These are phyloP conservation scores for Gloeophyllum trabeum DNA, from an alignment of 768 basidiomycete genomes.

Conservation along the genomic window DNA sequence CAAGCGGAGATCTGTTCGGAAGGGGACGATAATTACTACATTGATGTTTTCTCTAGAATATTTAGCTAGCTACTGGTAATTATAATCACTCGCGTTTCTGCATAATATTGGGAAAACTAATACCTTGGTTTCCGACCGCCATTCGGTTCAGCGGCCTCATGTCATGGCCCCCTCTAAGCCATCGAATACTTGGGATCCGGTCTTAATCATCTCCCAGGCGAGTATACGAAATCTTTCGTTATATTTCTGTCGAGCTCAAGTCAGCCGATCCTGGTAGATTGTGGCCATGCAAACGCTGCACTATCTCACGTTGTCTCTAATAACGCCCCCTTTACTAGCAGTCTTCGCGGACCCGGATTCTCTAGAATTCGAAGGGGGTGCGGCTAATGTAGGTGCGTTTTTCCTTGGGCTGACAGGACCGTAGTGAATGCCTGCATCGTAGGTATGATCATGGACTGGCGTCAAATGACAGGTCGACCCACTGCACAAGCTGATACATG, in stretches of 20 bases:
- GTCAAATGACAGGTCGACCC: slow-evolving; percentile 82
- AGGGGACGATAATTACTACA: no score
- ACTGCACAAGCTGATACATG: slow-evolving; percentile 60
- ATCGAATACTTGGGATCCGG: slow-evolving; percentile 72
- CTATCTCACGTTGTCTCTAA: slow-evolving; percentile 78
- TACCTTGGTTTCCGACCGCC: no score
- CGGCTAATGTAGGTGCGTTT: slow-evolving; percentile 63
- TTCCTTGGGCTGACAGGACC: not conserved
- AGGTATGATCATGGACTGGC: slow-evolving; percentile 97
- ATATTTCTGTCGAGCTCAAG: no score
- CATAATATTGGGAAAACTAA: no score
- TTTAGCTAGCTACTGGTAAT: no score
- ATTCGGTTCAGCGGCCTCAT: no score
- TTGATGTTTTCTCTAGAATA: no score
- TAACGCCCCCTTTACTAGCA: slow-evolving; percentile 71
- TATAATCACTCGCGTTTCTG: no score
- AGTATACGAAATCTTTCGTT: no score
- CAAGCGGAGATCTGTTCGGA: no score
- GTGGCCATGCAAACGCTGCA: slow-evolving; percentile 88
- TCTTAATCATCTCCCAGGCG: slow-evolving; percentile 80
- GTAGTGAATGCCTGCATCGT: not conserved
- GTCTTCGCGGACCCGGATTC: slow-evolving; percentile 66
- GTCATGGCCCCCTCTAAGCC: slow-evolving; percentile 27
- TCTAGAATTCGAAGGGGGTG: slow-evolving; percentile 65
- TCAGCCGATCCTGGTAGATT: no score